Base-by-base conservation (phyloP, 139 green algal species). In the Spirogloea muscicola region DNA sequence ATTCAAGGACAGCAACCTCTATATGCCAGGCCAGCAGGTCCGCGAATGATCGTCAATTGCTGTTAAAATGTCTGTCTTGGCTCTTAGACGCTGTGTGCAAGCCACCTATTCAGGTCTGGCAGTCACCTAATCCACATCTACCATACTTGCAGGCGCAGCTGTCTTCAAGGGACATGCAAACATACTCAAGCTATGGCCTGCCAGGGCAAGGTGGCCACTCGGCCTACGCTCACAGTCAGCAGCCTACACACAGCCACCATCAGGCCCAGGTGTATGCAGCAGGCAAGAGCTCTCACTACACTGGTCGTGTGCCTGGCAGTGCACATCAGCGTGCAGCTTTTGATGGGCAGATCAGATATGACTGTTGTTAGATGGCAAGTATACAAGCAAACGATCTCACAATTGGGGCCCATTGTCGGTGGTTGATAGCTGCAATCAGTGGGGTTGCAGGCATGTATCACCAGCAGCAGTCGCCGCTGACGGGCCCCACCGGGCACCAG, bases 21-120 rank as follows among this genome's bases (percentile, higher is more conserved):
- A 79, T 34, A 77, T 79, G 25, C 70, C 68, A 21, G 43, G 25
- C 42, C 70, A 79, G 58, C 70, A 79, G 61, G 61, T 79, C 21
- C 18, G 67, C n/a, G n/a, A n/a, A n/a, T n/a, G n/a, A n/a, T n/a
- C n/a, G n/a, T n/a, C n/a, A n/a, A n/a, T n/a, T n/a, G n/a, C n/a
- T n/a, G 13, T 67, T 61, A 0, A 21, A 62, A 9, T 57, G 1
- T n/a, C n/a, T n/a, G n/a, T 68, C 1, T 18, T 66, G 41, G 43
- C n/a, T n/a, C 31, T 62, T 69, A 16, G 29, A 16, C 31, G 10
- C 13, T 10, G 10, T 10, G 29, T n/a, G 16, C 10, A 16, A 64
- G 31, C 10, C 55, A 55, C 10, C 13, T 55, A 64, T 10, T 21
- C 10, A 16, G 16, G 31, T 10, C 39, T 49, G 16, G 29, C 36